phyloP scores from a whole-genome alignment of 108 stramenopile genomes.

The Nitzschia inconspicua region DNA sequence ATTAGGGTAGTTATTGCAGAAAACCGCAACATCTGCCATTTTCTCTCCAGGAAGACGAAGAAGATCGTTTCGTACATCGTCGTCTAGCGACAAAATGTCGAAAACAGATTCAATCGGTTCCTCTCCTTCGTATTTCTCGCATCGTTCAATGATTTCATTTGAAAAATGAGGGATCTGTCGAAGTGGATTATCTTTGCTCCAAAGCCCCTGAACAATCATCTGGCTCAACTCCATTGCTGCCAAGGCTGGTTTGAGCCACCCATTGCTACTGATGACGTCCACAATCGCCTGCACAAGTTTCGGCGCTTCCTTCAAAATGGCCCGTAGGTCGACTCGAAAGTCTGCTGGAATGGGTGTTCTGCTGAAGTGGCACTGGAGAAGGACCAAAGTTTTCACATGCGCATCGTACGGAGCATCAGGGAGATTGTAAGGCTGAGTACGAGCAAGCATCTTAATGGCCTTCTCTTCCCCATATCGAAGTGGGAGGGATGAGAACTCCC shows the following conservation, averaged over 20 bases:
- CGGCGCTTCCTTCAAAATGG: conserved; percentile 73
- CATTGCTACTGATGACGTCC: conserved; percentile 96
- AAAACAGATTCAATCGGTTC: conserved; percentile 85
- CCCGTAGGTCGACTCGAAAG: conserved; percentile 77
- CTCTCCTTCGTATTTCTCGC: conserved; percentile 63
- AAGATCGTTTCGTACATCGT: conserved; percentile 88
- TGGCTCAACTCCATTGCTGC: conserved; percentile 99
- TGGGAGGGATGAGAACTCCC: conserved; percentile 86
- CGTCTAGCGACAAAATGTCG: conserved; percentile 92
- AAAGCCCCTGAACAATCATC: conserved; percentile 97
- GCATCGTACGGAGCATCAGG: conserved; percentile 77
- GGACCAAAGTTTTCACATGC: conserved; percentile 89
- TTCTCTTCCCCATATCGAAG: conserved; percentile 93
- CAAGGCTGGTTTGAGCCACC: conserved; percentile 96
- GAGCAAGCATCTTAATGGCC: conserved; percentile 78
- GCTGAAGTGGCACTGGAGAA: conserved; percentile 91
- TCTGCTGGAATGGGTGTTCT: conserved; percentile 78
- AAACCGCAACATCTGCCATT: conserved; percentile 96
- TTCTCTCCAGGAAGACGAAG: conserved; percentile 86
- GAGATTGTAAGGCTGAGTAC: conserved; percentile 73
- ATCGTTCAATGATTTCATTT: conserved; percentile 81
- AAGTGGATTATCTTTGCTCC: conserved; percentile 91
- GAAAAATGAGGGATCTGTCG: conserved; percentile 96
- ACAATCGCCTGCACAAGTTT: conserved; percentile 93
- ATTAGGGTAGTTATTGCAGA: conserved; percentile 98